A percentile compares a stretch with the other conserved stretches of the same genome.
Conservation (phyloP, 2,329 filamentous ascomycete genomes). For the Paecilomyces variotii region DNA sequence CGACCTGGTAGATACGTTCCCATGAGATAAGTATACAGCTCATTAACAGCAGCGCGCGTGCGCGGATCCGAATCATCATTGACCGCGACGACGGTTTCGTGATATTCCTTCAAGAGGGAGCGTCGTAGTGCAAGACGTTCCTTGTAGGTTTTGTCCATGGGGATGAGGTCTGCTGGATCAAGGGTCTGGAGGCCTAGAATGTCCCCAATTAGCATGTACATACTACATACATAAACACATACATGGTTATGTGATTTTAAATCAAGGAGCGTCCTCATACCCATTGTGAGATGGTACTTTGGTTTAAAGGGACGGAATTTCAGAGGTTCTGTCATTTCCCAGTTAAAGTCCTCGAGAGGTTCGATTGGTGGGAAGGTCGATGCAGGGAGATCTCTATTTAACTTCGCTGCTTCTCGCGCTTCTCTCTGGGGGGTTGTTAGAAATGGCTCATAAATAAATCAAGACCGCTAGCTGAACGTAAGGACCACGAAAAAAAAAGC, state of each 20-base stretch:
- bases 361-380: conserved; percentile 21
- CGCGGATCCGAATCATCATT: conserved; percentile 29
- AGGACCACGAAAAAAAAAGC: too few species aligned
- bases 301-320: conserved; percentile 52
- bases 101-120: conserved; percentile 38
- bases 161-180: conserved; percentile 47
- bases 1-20: conserved; percentile 48
- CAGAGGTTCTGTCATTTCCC: conserved; percentile 44
- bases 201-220: neutral
- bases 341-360: conserved; percentile 44
- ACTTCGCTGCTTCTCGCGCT: neutral
- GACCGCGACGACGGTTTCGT: conserved; percentile 32
- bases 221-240: too few species aligned
- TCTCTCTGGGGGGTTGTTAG: neutral
- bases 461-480: too few species aligned
- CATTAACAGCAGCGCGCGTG: conserved; percentile 43
- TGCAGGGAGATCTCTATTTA: conserved; percentile 5
- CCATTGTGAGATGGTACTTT: conserved; percentile 58
- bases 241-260: neutral
- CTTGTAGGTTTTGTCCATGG: conserved; percentile 53
- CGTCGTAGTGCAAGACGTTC: conserved; percentile 44
- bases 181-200: conserved; percentile 45
- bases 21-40: conserved; percentile 51
- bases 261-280: conserved; percentile 26
- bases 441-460: neutral